phyloP scores from a whole-genome alignment of 257 asterid genomes.

The Solanum stenotomum region DNA sequence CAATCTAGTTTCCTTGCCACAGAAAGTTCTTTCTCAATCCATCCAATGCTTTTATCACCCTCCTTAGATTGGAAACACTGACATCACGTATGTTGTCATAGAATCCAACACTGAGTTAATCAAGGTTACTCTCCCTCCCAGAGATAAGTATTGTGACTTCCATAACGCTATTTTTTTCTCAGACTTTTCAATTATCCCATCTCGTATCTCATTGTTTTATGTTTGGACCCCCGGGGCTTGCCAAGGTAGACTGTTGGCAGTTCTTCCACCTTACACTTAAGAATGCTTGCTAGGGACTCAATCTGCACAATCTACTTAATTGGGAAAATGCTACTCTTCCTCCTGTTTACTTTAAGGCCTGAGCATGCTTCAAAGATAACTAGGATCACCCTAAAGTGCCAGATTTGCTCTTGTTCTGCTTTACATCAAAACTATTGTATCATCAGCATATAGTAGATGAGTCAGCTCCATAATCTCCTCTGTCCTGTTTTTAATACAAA shows the following conservation, averaged over 20 bases:
- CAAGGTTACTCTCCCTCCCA: background rate
- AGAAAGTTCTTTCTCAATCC: background rate
- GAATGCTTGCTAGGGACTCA: background rate
- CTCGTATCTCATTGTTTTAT: background rate
- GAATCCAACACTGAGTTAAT: background rate
- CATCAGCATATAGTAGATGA: background rate
- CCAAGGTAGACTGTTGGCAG: background rate
- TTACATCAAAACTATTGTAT: background rate
- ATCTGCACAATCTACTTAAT: background rate
- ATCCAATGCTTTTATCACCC: background rate
- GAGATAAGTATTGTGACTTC: background rate
- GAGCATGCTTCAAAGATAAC: background rate
- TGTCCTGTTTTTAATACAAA: background rate
- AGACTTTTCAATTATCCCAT: background rate
- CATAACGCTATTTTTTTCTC: background rate
- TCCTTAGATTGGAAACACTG: background rate
- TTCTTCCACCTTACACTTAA: background rate
- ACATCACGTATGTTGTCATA: background rate
- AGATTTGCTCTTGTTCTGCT: background rate
- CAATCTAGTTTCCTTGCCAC: background rate
- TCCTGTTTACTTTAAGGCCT: background rate
- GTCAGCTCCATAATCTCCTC: background rate
- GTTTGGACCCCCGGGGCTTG: background rate
- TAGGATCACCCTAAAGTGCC: background rate
- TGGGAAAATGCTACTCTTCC: background rate